Evolutionary conservation across 768 basidiomycete genomes (phyloP), one percentile per base, ranked within the genome.

Genomic region (Mycena rosella): DNA sequence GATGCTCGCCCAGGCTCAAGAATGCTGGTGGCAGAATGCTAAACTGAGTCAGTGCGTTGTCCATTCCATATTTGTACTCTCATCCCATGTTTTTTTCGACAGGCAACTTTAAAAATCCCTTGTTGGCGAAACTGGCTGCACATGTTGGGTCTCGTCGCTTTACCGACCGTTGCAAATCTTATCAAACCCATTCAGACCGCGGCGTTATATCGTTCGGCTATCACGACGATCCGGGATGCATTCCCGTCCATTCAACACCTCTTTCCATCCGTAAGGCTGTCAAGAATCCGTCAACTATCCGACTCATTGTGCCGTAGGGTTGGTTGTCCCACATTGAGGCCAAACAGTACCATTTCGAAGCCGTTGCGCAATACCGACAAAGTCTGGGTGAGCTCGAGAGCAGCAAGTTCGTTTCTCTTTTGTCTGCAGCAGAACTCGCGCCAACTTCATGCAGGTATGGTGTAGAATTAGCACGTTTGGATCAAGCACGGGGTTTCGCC

Each of bases 1-100:
- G 61, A 91, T 95, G 88, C 85, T 96, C 6, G 96, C 96, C 0
- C 95, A 98, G 78, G 96, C 96, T 1, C 97, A 99, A 72, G 98
- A 99, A 80, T 97, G 95, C 75, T 95, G 90, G 45, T 99, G 96
- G 96, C 96, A 97, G 76, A 87, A 92, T 71, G 96, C 96, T 18
- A 91, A 92, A 74, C 79, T 94, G 65, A 93, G 96, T 95, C 72
- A 72, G 84, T 71, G 38, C 36, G 54, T 67, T 36, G 67, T 32
- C 53, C 48, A 22, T 48, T 57, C n/a, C 24, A 38, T 63, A 54
- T 60, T 29, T 69, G n/a, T 22, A 27, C 60, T 47, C 56, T 63
- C 60, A 61, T 72, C 68, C 29, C 71, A 58, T 70, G 48, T 60
- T 6, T n/a, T 20, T 20, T 64, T 53, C 55, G 36, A 63, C 70